Base-by-base conservation (phyloP, 768 basidiomycete genomes). In the Cystoderma amianthinum region DNA sequence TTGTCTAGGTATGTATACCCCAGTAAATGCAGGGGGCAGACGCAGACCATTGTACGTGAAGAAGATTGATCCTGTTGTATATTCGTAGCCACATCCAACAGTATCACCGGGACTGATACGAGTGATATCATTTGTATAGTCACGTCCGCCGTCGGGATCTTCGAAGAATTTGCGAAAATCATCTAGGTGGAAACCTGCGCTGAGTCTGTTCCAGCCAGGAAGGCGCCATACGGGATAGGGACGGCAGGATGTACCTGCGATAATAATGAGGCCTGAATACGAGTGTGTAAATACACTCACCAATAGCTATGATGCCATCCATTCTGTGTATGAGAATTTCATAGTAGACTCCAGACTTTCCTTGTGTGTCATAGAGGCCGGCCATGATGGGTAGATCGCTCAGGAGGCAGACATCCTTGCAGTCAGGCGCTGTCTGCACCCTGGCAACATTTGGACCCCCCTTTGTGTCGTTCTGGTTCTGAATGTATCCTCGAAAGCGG, bases 81-180 rank as follows among this genome's bases (percentile, higher is more conserved):
- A 82, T 47, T 76, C 73, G 56, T 80, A 82, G 2, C 80, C 83
- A 39, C 79, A 81, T 2, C 83, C 82, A 20, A 84, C 50, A 5
- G 62, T 72, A 55, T 81, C 76, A 1, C 74, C 77, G 5, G 66
- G 49, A 1, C 39, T 50, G 38, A 75, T 61, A 39, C 47, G 58
- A 18, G 46, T 52, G 18, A 62, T 55, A 32, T 25, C 44, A 11
- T 56, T 53, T 30, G 57, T 59, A 56, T 76, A 84, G 49, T 80
- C 76, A 1, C 76, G 71, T 9, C 82, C 82, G 13, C 82, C 82
- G 35, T 76, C 65, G 1, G 78, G 61, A 50, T 82, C 79, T 49
- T 83, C 81, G 44, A 78, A 84, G 66, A 84, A 85, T 57, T 83
- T 85, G 53, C 78, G 71, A 52, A 80, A 62, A 58, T 85, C 82